A percentile compares a stretch with the other conserved stretches of the same genome.
These are phyloP conservation scores for Debaryomyces coudertii DNA, from an alignment of 1,139 yeast genomes.

Conservation along the genomic window DNA sequence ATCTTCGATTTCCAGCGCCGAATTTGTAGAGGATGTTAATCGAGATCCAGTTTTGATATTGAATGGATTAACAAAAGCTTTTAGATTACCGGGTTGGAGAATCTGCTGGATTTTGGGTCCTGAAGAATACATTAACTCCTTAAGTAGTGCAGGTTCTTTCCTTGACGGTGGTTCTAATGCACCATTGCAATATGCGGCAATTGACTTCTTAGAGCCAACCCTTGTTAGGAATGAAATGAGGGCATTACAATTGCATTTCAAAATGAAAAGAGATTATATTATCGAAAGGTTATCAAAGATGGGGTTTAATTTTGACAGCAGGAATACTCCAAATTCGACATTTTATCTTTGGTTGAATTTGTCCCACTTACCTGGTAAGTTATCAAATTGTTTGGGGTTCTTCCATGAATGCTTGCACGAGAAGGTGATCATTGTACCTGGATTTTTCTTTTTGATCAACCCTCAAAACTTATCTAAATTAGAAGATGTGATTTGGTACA, in stretches of 20 bases:
- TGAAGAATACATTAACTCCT: conserved; percentile 59
- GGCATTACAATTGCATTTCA: conserved; percentile 64
- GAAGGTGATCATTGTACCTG: conserved; percentile 66
- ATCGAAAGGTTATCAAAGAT: conserved; percentile 52
- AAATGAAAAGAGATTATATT: conserved; percentile 64
- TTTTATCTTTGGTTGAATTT: conserved; percentile 68
- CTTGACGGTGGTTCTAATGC: conserved; percentile 70
- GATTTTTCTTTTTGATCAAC: conserved; percentile 67
- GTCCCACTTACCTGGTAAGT: conserved; percentile 60
- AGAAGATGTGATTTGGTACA: conserved; percentile 67
- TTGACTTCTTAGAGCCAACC: conserved; percentile 57
- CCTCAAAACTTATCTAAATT: conserved; percentile 64
- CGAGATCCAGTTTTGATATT: conserved; percentile 64
- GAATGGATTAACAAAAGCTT: conserved; percentile 68
- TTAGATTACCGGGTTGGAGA: conserved; percentile 72
- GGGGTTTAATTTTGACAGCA: conserved; percentile 57
- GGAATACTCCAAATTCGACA: conserved; percentile 60
- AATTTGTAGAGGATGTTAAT: conserved; percentile 59
- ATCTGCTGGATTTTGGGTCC: conserved; percentile 73
- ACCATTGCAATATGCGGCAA: conserved; percentile 67
- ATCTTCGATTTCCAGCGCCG: conserved; percentile 58
- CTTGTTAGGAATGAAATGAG: conserved; percentile 58
- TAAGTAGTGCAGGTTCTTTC: conserved; percentile 65
- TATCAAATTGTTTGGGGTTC: conserved; percentile 64
- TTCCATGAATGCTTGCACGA: conserved; percentile 72